Conservation (phyloP, 2,329 filamentous ascomycete genomes). For the Aureobasidium sp. region DNA sequence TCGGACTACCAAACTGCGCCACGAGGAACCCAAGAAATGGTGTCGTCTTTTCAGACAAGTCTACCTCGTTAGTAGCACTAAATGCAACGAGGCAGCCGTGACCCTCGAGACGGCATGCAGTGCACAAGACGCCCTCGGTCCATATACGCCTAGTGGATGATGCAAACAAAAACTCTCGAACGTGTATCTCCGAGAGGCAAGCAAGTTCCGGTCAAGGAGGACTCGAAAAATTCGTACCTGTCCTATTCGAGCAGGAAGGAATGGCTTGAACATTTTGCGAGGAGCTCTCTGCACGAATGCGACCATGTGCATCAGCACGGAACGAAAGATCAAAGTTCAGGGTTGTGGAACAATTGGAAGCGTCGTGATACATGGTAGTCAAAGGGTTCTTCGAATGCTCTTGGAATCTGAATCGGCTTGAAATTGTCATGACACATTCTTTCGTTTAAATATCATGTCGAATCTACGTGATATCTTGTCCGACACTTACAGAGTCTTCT, state of each 20-base stretch:
- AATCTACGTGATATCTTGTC: not conserved
- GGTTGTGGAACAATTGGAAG: too few relatives aligned
- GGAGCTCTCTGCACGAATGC: not conserved
- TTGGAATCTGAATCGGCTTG: not conserved
- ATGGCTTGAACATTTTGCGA: not conserved
- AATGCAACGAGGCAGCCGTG: too few relatives aligned
- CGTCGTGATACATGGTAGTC: too few relatives aligned
- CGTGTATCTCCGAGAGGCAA: not conserved
- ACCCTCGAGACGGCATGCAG: not conserved
- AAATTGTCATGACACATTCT: conserved; percentile 2
- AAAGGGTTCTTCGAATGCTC: too few relatives aligned
- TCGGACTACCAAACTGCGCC: not conserved
- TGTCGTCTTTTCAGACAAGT: not conserved
- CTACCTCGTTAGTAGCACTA: not conserved
- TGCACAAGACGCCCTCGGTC: not conserved
- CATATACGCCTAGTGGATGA: not conserved
- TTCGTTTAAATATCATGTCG: not conserved
- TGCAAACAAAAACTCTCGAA: not conserved
- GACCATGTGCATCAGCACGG: too few relatives aligned
- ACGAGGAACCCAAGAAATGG: not conserved
- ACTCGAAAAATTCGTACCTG: too few relatives aligned
- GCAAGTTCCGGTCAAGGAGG: not conserved
- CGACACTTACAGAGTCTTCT: conserved; percentile 47
- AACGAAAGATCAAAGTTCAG: too few relatives aligned
- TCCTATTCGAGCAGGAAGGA: not conserved